Evolutionary conservation across 176 grass and related monocot genomes (phyloP).

Genomic region (Tuctoria greenei): DNA sequence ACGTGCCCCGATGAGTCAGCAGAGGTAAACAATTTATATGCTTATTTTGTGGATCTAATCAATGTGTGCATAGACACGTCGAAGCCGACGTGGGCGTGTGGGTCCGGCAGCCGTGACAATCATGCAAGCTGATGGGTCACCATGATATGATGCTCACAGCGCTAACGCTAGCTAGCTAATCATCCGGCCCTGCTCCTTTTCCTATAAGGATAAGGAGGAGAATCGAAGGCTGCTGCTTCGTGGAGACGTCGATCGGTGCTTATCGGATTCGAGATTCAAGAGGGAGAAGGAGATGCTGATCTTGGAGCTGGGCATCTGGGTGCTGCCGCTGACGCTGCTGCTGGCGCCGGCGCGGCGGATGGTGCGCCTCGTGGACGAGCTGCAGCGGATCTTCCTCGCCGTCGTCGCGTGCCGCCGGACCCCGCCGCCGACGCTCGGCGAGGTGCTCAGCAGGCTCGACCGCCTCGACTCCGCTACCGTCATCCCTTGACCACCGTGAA

Average conservation of each 20-base stretch:
- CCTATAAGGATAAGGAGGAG: not conserved
- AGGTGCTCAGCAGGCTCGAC: conserved; percentile 54
- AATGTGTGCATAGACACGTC: not conserved
- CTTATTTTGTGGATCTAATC: not conserved
- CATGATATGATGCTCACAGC: not conserved
- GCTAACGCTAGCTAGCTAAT: not conserved
- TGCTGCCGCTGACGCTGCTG: conserved; percentile 70
- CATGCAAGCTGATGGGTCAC: conserved; percentile 2
- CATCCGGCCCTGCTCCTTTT: not conserved
- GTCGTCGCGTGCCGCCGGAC: conserved; percentile 33
- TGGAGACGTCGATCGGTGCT: not conserved
- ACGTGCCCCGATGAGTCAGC: not conserved
- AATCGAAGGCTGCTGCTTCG: not conserved
- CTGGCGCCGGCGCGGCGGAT: conserved; percentile 58
- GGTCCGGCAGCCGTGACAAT: conserved; percentile 6
- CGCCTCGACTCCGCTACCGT: conserved; percentile 59
- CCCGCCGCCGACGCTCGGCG: conserved; percentile 4
- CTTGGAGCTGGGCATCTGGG: conserved; percentile 67
- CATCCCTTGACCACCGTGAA: conserved; percentile 32
- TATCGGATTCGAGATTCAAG: not conserved
- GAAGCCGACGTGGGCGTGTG: not conserved
- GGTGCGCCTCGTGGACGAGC: conserved; percentile 51
- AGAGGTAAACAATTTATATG: not conserved
- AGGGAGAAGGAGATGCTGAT: conserved; percentile 47
- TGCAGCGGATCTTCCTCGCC: conserved; percentile 56